Evolutionary conservation across 495 filamentous ascomycete species (phyloP).

Genomic region (Cudoniella acicularis): DNA sequence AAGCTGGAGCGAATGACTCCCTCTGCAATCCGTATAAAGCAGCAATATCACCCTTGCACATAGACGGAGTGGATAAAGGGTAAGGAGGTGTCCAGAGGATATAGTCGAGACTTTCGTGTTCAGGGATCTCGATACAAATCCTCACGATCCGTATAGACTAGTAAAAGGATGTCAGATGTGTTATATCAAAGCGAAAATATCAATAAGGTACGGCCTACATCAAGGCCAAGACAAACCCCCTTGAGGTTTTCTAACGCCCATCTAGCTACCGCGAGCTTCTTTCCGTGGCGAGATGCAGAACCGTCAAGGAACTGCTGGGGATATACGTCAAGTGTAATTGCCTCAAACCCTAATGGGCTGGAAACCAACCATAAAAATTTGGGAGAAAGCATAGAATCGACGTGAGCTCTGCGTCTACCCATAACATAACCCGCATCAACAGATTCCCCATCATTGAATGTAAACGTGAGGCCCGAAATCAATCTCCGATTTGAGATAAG

Average conservation of each 20-base stretch:
- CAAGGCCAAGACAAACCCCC: constrained; percentile 12
- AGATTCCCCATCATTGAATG: background rate
- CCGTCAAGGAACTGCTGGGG: background rate
- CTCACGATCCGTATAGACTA: constrained; percentile 10
- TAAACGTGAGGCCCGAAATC: constrained; percentile 6
- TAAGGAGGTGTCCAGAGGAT: constrained; percentile 1
- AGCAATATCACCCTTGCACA: background rate
- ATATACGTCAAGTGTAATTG: constrained; percentile 5
- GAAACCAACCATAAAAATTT: constrained; percentile 5
- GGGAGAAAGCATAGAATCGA: background rate
- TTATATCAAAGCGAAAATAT: background rate
- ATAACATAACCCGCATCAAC: constrained; percentile 10
- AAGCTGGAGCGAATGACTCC: constrained; percentile 6
- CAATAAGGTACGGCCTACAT: background rate
- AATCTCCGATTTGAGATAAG: constrained; percentile 3
- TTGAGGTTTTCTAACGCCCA: constrained; percentile 2
- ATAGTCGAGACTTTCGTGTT: constrained; percentile 7
- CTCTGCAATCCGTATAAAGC: constrained; percentile 3
- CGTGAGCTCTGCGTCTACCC: background rate
- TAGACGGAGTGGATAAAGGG: constrained; percentile 7
- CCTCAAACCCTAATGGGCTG: constrained; percentile 6
- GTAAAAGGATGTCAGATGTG: background rate
- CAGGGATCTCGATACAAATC: background rate
- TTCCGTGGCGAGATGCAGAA: background rate
- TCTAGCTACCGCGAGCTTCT: constrained; percentile 2